Percentiles rank a stretch among this genome's conserved stretches.
These are phyloP conservation scores for Diaporthe amygdali DNA, from an alignment of 2,329 filamentous ascomycete genomes.

Conservation along the genomic window DNA sequence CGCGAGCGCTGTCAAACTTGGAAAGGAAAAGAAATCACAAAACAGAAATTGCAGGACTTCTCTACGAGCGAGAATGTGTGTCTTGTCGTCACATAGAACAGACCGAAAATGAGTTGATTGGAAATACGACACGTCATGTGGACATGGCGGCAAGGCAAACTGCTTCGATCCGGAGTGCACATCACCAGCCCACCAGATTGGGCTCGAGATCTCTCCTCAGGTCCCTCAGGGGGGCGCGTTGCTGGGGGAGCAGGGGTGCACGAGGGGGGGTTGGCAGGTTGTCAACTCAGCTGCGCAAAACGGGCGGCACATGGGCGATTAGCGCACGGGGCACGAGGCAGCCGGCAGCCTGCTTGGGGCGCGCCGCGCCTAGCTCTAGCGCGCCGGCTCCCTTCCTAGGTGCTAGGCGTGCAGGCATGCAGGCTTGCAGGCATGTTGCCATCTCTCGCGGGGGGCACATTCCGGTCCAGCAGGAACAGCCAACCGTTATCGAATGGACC, in stretches of 20 bases:
- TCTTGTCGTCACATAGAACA: background rate
- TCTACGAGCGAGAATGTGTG: background rate
- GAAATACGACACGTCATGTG: slow-evolving; percentile 15
- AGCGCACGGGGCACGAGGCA: slow-evolving; percentile 12
- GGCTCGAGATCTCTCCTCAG: slow-evolving; percentile 5
- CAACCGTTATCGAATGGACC: background rate
- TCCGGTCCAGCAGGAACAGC: background rate
- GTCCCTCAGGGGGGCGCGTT: background rate
- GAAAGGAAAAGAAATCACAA: background rate
- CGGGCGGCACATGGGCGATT: slow-evolving; percentile 1
- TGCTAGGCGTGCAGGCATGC: background rate
- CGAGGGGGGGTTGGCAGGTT: slow-evolving; percentile 5
- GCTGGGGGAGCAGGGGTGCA: slow-evolving; percentile 4
- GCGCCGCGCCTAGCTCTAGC: background rate
- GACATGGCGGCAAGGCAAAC: slow-evolving; percentile 3
- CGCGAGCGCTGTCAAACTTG: background rate
- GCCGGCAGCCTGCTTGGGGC: background rate
- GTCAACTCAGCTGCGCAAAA: slow-evolving; percentile 10
- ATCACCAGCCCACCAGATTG: slow-evolving; percentile 6
- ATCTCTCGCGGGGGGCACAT: background rate
- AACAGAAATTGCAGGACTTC: slow-evolving; percentile 1
- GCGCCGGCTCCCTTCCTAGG: background rate
- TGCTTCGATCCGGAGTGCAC: slow-evolving; percentile 9
- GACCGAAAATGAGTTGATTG: background rate
- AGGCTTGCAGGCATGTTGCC: background rate